Evolutionary conservation across 768 basidiomycete species (phyloP).

Genomic region (Boletus sp.): DNA sequence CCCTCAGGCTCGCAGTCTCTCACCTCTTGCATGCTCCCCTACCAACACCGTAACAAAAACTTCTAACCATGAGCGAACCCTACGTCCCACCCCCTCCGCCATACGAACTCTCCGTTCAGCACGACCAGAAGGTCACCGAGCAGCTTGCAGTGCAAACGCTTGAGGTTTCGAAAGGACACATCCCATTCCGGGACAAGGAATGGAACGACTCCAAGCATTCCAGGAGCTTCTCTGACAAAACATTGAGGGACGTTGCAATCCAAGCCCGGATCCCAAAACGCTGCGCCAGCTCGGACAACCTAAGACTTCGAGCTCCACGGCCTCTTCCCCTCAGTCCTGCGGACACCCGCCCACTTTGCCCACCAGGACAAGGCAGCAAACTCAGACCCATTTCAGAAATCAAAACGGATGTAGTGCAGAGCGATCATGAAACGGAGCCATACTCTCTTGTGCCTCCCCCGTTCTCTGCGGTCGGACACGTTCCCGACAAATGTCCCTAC

Average conservation of each 20-base stretch:
- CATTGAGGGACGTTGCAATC: background rate
- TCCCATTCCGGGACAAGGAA: slow-evolving; percentile 16
- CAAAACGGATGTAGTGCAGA: background rate
- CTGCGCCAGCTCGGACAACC: background rate
- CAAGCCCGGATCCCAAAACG: slow-evolving; percentile 7
- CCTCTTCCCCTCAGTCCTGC: slow-evolving; percentile 29
- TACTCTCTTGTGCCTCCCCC: slow-evolving; percentile 35
- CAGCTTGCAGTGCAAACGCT: slow-evolving; percentile 2
- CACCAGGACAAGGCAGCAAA: background rate
- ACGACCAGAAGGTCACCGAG: slow-evolving; percentile 51
- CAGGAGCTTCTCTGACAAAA: slow-evolving; percentile 5
- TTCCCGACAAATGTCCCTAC: slow-evolving; percentile 38
- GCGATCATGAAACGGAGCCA: slow-evolving; percentile 7
- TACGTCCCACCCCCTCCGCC: slow-evolving; percentile 39
- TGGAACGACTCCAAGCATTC: slow-evolving; percentile 14
- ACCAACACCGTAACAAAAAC: too few relatives aligned
- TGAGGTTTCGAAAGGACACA: slow-evolving; percentile 6
- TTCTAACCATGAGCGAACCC: slow-evolving; percentile 22
- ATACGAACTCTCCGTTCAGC: slow-evolving; percentile 41
- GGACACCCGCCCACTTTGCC: background rate
- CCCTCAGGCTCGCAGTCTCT: background rate
- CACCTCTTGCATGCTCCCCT: background rate
- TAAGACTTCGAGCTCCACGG: slow-evolving; percentile 10
- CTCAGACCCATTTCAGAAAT: slow-evolving; percentile 1
- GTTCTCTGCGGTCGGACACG: slow-evolving; percentile 31